phyloP scores from a whole-genome alignment of 805 yeast genomes.

The Blastobotrys terrestris region DNA sequence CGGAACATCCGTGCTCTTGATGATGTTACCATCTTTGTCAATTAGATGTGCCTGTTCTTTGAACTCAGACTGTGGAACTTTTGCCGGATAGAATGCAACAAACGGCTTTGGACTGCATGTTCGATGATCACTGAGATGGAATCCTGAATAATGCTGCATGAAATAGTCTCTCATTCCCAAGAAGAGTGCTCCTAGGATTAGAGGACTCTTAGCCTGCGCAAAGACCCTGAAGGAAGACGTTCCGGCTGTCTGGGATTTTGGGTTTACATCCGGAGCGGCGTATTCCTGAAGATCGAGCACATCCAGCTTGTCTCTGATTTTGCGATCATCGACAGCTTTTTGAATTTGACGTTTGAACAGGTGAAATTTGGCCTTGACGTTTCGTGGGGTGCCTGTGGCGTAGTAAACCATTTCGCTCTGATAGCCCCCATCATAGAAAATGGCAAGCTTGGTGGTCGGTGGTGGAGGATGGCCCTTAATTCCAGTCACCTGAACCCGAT shows the following conservation, averaged over 20 bases:
- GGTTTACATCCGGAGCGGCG: constrained; percentile 1
- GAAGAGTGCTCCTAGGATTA: background rate
- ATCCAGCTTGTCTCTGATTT: background rate
- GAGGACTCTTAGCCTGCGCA: background rate
- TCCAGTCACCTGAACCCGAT: constrained; percentile 1
- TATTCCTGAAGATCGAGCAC: background rate
- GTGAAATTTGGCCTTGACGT: background rate
- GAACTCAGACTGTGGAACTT: constrained; percentile 3
- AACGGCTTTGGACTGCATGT: background rate
- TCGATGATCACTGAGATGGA: background rate
- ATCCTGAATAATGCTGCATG: constrained; percentile 3
- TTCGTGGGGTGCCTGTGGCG: constrained; percentile 4
- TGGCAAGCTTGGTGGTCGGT: constrained; percentile 3
- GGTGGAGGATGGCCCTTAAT: constrained; percentile 2
- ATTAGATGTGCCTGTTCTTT: background rate
- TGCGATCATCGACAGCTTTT: background rate
- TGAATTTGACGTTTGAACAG: background rate
- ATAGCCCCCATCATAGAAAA: constrained; percentile 2
- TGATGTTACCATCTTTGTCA: background rate
- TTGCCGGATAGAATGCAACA: constrained; percentile 2
- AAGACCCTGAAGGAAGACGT: background rate
- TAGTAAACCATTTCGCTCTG: background rate
- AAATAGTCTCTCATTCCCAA: background rate
- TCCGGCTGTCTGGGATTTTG: constrained; percentile 1
- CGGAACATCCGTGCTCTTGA: background rate